Conservation (phyloP, 768 basidiomycete species). For the Galerina sulciceps region DNA sequence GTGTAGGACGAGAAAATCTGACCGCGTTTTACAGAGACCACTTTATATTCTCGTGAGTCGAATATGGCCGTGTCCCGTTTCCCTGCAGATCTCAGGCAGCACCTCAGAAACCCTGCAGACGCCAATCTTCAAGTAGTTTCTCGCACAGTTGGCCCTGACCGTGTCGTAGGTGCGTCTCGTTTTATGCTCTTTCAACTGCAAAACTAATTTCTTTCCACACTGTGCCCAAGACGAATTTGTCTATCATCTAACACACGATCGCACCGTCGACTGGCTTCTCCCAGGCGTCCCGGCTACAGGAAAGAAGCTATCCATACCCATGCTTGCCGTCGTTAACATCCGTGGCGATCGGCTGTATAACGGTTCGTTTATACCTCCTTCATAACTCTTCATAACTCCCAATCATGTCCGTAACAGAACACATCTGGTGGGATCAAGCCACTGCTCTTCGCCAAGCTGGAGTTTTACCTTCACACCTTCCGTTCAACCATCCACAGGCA, state of each 20-base stretch:
- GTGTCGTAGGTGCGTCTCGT: slow-evolving; percentile 48
- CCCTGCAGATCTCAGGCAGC: background rate
- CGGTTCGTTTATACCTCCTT: slow-evolving; percentile 20
- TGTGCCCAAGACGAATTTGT: slow-evolving; percentile 51
- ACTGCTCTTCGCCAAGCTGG: slow-evolving; percentile 41
- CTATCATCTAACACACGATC: slow-evolving; percentile 48
- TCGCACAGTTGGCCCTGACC: slow-evolving; percentile 55
- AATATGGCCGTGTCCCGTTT: background rate
- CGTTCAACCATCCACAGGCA: slow-evolving; percentile 27
- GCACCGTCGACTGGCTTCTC: slow-evolving; percentile 49
- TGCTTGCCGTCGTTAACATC: slow-evolving; percentile 60
- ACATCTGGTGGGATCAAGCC: slow-evolving; percentile 51
- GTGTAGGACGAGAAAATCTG: slow-evolving; percentile 52
- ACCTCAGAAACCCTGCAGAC: slow-evolving; percentile 51
- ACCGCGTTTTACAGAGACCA: slow-evolving; percentile 60
- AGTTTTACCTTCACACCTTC: slow-evolving; percentile 36
- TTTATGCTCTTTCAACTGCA: background rate
- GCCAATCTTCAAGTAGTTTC: slow-evolving; percentile 47
- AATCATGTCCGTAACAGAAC: slow-evolving; percentile 29
- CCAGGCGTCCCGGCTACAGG: slow-evolving; percentile 58
- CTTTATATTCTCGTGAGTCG: slow-evolving; percentile 53
- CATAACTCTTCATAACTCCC: background rate
- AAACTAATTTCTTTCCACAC: background rate
- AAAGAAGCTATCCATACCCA: slow-evolving; percentile 51
- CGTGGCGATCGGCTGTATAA: slow-evolving; percentile 43